These are phyloP conservation scores for Thielaviopsis musarum DNA, from an alignment of 2,329 filamentous ascomycete genomes.

Conservation along the genomic window DNA sequence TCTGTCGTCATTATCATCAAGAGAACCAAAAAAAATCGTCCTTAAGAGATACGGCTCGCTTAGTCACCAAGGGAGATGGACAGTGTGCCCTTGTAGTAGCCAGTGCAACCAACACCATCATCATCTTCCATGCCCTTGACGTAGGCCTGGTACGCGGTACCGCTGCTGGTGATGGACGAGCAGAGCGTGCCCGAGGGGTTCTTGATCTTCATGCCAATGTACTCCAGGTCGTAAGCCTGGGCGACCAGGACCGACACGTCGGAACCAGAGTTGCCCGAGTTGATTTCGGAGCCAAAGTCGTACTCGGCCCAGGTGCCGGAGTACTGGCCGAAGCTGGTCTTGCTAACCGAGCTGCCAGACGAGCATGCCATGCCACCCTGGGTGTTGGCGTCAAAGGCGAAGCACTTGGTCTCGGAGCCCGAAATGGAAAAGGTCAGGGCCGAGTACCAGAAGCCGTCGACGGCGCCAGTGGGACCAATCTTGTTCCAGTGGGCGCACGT, in stretches of 20 bases:
- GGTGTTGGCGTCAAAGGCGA: conserved; percentile 29
- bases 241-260: conserved; percentile 34
- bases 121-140: conserved; percentile 20
- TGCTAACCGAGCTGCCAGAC: conserved; percentile 17
- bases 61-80: conserved; percentile 20
- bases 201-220: conserved; percentile 22
- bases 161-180: conserved; percentile 23
- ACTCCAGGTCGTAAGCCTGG: conserved; percentile 17
- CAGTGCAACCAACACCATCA: conserved; percentile 27
- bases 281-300: conserved; percentile 28
- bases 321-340: conserved; percentile 25
- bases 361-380: conserved; percentile 33
- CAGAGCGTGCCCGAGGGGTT: conserved; percentile 23
- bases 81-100: conserved; percentile 18
- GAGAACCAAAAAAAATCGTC: neutral
- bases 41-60: neutral
- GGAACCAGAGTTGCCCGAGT: conserved; percentile 32
- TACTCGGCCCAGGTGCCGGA: conserved; percentile 33
- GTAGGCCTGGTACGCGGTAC: conserved; percentile 24
- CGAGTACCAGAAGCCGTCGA: conserved; percentile 33
- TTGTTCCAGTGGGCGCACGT: conserved; percentile 34
- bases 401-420: conserved; percentile 21
- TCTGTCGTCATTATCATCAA: neutral
- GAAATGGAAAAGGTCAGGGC: conserved; percentile 26
- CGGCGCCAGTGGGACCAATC: conserved; percentile 27